Percentiles rank a stretch among this genome's conserved stretches.
phyloP scores from a whole-genome alignment of 208 protist species.

The Leishmania major region DNA sequence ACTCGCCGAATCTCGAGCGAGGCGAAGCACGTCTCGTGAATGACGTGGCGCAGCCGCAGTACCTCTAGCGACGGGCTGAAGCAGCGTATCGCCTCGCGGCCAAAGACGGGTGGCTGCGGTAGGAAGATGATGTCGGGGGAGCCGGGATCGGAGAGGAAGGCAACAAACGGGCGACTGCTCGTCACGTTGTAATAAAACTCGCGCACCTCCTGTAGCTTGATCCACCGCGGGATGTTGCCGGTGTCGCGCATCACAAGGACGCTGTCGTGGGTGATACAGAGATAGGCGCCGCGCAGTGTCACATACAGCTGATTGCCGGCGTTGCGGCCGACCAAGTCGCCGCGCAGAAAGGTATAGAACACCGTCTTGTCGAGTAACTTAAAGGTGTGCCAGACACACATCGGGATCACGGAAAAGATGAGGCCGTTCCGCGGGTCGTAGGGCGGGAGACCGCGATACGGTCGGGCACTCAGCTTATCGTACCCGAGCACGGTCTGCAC shows the following conservation, averaged over 20 bases:
- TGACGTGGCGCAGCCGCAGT: conserved; percentile 35
- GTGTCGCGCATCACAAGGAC: conserved; percentile 59
- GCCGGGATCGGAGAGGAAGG: conserved; percentile 53
- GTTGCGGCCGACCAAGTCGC: conserved; percentile 54
- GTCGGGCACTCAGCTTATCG: conserved; percentile 61
- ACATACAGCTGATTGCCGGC: conserved; percentile 37
- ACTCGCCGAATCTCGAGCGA: conserved; percentile 53
- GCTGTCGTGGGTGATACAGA: conserved; percentile 77
- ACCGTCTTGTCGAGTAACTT: conserved; percentile 61
- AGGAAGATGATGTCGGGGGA: conserved; percentile 68
- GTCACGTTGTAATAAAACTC: conserved; percentile 56
- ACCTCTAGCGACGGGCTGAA: conserved; percentile 49
- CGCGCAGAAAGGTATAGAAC: conserved; percentile 65
- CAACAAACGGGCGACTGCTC: conserved; percentile 49
- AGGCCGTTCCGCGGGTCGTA: conserved; percentile 80
- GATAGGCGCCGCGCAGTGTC: conserved; percentile 40
- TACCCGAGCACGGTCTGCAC: conserved; percentile 73
- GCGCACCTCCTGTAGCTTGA: conserved; percentile 50
- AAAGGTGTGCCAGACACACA: conserved; percentile 74
- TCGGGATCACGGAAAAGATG: conserved; percentile 60
- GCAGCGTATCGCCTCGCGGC: conserved; percentile 34
- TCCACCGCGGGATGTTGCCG: conserved; percentile 64
- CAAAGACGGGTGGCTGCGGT: conserved; percentile 57
- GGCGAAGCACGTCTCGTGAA: conserved; percentile 61
- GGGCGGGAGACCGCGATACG: conserved; percentile 66